Conservation (phyloP, 352 stramenopile genomes). For the Globisporangium abappressorium region DNA sequence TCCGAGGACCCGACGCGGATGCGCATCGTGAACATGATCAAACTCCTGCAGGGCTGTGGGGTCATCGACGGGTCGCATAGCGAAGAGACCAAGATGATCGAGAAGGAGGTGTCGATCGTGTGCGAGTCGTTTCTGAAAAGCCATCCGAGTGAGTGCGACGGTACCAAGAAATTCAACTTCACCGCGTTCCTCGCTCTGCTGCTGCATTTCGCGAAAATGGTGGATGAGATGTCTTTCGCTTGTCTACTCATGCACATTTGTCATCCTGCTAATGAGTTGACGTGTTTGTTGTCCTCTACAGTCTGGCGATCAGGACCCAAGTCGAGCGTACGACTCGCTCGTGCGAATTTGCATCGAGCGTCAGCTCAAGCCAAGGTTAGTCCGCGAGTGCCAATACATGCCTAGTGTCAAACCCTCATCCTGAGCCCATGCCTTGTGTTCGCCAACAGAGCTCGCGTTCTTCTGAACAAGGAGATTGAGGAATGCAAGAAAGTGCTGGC, state of each 20-base stretch:
- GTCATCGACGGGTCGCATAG: constrained; percentile 56
- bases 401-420: no score
- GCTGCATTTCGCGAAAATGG: constrained; percentile 68
- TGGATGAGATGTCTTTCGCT: constrained; percentile 7
- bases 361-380: constrained; percentile 49
- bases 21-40: constrained; percentile 61
- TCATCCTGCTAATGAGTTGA: neutral
- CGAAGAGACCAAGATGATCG: constrained; percentile 58
- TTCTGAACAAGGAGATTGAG: constrained; percentile 49
- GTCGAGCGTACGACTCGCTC: constrained; percentile 56
- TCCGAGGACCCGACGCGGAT: constrained; percentile 75
- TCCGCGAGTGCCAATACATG: neutral
- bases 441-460: constrained; percentile 33
- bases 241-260: neutral
- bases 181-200: constrained; percentile 65
- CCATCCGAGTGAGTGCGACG: constrained; percentile 56
- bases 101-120: constrained; percentile 74
- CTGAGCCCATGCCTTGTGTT: neutral
- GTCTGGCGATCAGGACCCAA: constrained; percentile 53
- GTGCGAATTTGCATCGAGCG: constrained; percentile 67
- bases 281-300: constrained; percentile 9
- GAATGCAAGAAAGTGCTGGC: constrained; percentile 61
- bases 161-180: constrained; percentile 67
- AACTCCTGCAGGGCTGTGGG: constrained; percentile 73
- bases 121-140: constrained; percentile 67